Conservation (phyloP, 106 monocot genomes). For the Dendrobium chrysotoxum region DNA sequence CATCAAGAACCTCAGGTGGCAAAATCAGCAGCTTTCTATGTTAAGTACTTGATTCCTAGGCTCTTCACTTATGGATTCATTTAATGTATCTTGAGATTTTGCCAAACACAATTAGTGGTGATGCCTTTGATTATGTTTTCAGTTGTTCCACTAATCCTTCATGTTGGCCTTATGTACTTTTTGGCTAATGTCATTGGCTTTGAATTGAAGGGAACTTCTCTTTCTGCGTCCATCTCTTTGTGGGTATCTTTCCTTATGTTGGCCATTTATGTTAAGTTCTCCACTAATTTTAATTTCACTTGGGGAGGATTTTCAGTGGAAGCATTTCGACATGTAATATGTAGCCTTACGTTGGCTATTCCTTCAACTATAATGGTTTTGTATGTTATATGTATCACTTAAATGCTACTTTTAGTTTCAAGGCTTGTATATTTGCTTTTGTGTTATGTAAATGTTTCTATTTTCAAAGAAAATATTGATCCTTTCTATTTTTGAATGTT, state of each 20-base stretch:
- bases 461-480: neutral
- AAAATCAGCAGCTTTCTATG: slow-evolving; percentile 40
- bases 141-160: slow-evolving; percentile 33
- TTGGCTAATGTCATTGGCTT: slow-evolving; percentile 42
- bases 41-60: slow-evolving; percentile 61
- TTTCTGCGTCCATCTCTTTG: slow-evolving; percentile 43
- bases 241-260: slow-evolving; percentile 65
- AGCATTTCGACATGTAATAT: slow-evolving; percentile 45
- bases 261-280: slow-evolving; percentile 40
- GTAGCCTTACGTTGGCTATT: slow-evolving; percentile 53
- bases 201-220: slow-evolving; percentile 49
- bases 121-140: slow-evolving; percentile 63
- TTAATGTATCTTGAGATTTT: slow-evolving; percentile 71
- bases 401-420: neutral
- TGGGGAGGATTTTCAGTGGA: slow-evolving; percentile 49
- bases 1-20: slow-evolving; percentile 65
- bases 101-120: no score
- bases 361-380: slow-evolving; percentile 91
- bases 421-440: neutral
- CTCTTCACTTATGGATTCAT: slow-evolving; percentile 54
- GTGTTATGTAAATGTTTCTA: neutral
- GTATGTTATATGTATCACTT: slow-evolving; percentile 26
- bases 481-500: no score
- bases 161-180: slow-evolving; percentile 46
- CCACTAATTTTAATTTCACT: no score